Percentiles rank a stretch among this genome's conserved stretches.
Conservation (phyloP, 495 filamentous ascomycete species). For the Hapsidospora chrysogenum region DNA sequence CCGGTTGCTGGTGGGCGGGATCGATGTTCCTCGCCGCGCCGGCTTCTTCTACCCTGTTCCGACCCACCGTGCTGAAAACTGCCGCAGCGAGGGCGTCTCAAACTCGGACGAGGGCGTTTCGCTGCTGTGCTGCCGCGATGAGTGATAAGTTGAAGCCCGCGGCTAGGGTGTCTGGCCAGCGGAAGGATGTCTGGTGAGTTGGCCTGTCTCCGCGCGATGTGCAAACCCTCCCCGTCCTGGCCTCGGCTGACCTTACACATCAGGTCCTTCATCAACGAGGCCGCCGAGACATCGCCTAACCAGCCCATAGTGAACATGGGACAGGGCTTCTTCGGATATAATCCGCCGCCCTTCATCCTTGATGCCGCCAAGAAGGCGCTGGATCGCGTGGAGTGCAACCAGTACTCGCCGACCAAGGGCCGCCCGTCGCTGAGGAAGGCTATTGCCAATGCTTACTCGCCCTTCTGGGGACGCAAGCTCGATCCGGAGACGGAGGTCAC, state of each 20-base stretch:
- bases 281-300: conserved; percentile 58
- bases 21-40: too few species aligned
- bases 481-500: conserved; percentile 84
- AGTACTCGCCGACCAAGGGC: conserved; percentile 92
- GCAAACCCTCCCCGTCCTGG: too few species aligned
- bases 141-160: conserved; percentile 44
- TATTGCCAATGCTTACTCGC: conserved; percentile 76
- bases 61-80: too few species aligned
- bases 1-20: too few species aligned
- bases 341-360: conserved; percentile 81
- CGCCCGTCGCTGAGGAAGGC: conserved; percentile 82
- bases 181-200: conserved; percentile 84
- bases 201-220: too few species aligned
- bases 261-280: conserved; percentile 95
- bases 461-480: conserved; percentile 61
- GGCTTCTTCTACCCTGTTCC: too few species aligned
- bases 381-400: conserved; percentile 91
- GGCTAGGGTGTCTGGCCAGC: conserved; percentile 56
- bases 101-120: too few species aligned
- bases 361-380: conserved; percentile 81
- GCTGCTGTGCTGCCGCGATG: too few species aligned
- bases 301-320: conserved; percentile 94
- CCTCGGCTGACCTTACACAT: too few species aligned
- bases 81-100: too few species aligned
- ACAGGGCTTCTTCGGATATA: conserved; percentile 97